Conservation (phyloP, 441 rosid species). For the Capsella rubella region DNA sequence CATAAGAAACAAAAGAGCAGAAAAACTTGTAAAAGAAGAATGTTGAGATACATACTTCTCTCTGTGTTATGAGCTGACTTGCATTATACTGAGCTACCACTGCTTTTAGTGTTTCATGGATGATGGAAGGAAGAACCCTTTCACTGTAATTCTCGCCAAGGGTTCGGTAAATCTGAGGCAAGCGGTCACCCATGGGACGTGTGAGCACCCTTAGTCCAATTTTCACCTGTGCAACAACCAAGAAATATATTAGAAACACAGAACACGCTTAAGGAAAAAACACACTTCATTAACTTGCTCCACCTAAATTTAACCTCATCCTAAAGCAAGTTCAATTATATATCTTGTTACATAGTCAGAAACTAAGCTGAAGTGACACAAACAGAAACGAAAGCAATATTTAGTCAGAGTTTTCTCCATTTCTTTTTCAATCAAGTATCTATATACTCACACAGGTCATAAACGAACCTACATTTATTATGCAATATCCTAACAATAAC, state of each 20-base stretch:
- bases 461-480: not conserved
- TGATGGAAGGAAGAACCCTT: constrained; percentile 92
- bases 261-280: not conserved
- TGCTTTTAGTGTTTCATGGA: constrained; percentile 91
- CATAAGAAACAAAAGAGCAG: not conserved
- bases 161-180: constrained; percentile 80
- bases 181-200: constrained; percentile 73
- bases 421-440: not conserved
- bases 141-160: constrained; percentile 89
- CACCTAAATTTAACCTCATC: not conserved
- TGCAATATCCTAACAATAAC: constrained; percentile 4
- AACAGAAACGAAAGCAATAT: too few relatives aligned
- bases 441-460: not conserved
- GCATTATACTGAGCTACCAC: constrained; percentile 98
- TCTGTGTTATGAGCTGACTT: constrained; percentile 95
- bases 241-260: constrained; percentile 20
- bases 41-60: constrained; percentile 63
- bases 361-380: too few relatives aligned
- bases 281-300: not conserved
- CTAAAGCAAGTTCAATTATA: not conserved
- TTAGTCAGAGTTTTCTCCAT: not conserved
- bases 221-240: constrained; percentile 62
- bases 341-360: not conserved
- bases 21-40: not conserved
- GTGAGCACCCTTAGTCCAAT: constrained; percentile 97